phyloP scores from a whole-genome alignment of 2,329 filamentous ascomycete genomes.

The Fusarium sambucinum region DNA sequence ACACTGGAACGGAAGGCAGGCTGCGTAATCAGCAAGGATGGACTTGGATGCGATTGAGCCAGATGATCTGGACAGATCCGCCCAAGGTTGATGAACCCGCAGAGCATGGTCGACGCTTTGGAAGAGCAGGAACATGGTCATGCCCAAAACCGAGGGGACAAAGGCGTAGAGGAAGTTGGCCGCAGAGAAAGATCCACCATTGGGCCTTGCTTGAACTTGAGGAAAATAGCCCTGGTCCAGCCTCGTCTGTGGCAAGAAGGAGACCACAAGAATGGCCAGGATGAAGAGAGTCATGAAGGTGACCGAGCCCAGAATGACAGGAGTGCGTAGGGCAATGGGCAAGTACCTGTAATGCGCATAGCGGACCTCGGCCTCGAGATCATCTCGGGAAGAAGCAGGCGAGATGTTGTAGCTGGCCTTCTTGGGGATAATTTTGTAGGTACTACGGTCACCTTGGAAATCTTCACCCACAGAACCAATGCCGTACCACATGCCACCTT shows the following conservation, averaged over 20 bases:
- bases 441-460: constrained; percentile 39
- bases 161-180: constrained; percentile 91
- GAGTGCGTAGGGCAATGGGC: constrained; percentile 80
- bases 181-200: constrained; percentile 77
- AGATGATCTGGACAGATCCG: constrained; percentile 66
- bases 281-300: constrained; percentile 71
- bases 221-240: constrained; percentile 80
- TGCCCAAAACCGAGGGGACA: constrained; percentile 75
- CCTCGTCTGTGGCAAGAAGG: constrained; percentile 77
- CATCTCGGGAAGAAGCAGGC: constrained; percentile 49
- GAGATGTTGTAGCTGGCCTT: constrained; percentile 50
- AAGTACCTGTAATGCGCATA: constrained; percentile 69
- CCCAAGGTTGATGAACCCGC: constrained; percentile 77
- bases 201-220: constrained; percentile 70
- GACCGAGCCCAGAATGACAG: constrained; percentile 74
- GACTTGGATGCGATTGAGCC: constrained; percentile 73
- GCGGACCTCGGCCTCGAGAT: constrained; percentile 46
- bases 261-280: constrained; percentile 79
- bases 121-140: constrained; percentile 74
- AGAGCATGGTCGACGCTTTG: constrained; percentile 74
- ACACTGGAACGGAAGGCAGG: constrained; percentile 71
- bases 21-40: constrained; percentile 77
- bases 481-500: constrained; percentile 80
- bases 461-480: constrained; percentile 68
- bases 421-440: constrained; percentile 47